Conservation (phyloP, 2,329 filamentous ascomycete genomes). For the Stemphylium vesicarium region DNA sequence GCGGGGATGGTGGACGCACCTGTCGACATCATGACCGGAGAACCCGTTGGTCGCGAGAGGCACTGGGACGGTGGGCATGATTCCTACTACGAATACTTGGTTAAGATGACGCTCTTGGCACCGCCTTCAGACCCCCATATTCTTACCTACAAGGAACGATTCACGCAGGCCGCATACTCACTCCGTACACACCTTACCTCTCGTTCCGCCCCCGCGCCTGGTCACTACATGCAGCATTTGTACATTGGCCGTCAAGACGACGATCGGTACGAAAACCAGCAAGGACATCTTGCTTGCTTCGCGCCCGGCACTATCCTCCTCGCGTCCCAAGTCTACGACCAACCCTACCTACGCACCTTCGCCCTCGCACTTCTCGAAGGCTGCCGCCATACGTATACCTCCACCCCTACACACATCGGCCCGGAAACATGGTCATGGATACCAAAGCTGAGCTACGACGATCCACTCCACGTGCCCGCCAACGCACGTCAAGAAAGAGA, state of each 20-base stretch:
- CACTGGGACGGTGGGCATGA: constrained; percentile 55
- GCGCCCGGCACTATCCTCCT: constrained; percentile 50
- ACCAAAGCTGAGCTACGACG: constrained; percentile 45
- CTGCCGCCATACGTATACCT: constrained; percentile 48
- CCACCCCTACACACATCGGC: constrained; percentile 48
- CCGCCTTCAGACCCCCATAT: constrained; percentile 46
- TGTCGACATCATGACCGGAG: constrained; percentile 52
- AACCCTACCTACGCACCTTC: constrained; percentile 43
- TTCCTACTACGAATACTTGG: constrained; percentile 53
- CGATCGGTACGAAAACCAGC: constrained; percentile 47
- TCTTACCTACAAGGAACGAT: constrained; percentile 40
- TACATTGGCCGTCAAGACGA: constrained; percentile 48
- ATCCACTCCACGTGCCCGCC: constrained; percentile 37
- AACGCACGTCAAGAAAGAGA: constrained; percentile 38
- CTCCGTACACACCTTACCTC: constrained; percentile 45
- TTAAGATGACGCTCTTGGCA: constrained; percentile 50
- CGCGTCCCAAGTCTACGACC: constrained; percentile 43
- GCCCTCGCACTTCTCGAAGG: constrained; percentile 51
- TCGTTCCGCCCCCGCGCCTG: constrained; percentile 44
- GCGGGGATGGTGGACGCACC: constrained; percentile 52
- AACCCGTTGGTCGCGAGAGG: constrained; percentile 47
- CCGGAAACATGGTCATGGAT: constrained; percentile 50
- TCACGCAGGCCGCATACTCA: constrained; percentile 45
- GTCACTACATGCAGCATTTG: constrained; percentile 47
- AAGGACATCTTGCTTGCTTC: constrained; percentile 50